phyloP scores from a whole-genome alignment of 805 yeast genomes.

The Yamadazyma takamatsuzukensis region DNA sequence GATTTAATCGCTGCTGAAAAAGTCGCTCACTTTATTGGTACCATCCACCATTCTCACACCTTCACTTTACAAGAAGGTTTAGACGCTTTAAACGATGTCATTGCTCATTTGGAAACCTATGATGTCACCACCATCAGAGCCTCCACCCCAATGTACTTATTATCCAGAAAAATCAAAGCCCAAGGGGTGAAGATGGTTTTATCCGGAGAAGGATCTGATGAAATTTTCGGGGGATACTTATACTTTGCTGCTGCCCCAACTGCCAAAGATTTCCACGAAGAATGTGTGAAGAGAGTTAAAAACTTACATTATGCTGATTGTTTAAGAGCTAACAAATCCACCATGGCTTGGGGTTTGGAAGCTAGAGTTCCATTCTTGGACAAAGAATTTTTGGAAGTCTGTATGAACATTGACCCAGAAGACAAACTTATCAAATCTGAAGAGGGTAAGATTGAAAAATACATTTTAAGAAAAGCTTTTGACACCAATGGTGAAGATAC shows the following conservation, averaged over 20 bases:
- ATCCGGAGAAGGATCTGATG: slow-evolving; percentile 99
- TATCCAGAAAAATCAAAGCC: slow-evolving; percentile 96
- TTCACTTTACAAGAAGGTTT: slow-evolving; percentile 96
- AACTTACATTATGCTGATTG: slow-evolving; percentile 97
- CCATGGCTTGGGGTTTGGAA: slow-evolving; percentile 99
- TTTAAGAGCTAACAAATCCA: slow-evolving; percentile 97
- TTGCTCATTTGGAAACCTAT: slow-evolving; percentile 92
- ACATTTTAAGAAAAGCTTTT: slow-evolving; percentile 95
- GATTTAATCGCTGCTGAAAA: slow-evolving; percentile 94
- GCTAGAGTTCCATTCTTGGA: slow-evolving; percentile 99
- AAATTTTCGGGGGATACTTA: slow-evolving; percentile 96
- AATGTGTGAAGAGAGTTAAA: slow-evolving; percentile 93
- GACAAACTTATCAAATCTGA: slow-evolving; percentile 77
- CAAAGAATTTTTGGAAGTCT: slow-evolving; percentile 81
- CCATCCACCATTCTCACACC: slow-evolving; percentile 96
- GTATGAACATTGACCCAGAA: slow-evolving; percentile 92
- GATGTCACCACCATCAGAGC: slow-evolving; percentile 99
- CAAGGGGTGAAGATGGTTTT: slow-evolving; percentile 99
- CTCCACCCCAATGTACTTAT: slow-evolving; percentile 96
- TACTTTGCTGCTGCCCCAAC: slow-evolving; percentile 97
- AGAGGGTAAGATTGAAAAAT: slow-evolving; percentile 87
- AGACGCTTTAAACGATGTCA: slow-evolving; percentile 92
- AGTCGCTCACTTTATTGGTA: slow-evolving; percentile 94
- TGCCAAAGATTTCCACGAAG: slow-evolving; percentile 89
- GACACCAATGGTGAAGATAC: slow-evolving; percentile 78